A percentile compares a stretch with the other conserved stretches of the same genome.
phyloP scores from a whole-genome alignment of 768 basidiomycete species.

The Boletus subparvulus region DNA sequence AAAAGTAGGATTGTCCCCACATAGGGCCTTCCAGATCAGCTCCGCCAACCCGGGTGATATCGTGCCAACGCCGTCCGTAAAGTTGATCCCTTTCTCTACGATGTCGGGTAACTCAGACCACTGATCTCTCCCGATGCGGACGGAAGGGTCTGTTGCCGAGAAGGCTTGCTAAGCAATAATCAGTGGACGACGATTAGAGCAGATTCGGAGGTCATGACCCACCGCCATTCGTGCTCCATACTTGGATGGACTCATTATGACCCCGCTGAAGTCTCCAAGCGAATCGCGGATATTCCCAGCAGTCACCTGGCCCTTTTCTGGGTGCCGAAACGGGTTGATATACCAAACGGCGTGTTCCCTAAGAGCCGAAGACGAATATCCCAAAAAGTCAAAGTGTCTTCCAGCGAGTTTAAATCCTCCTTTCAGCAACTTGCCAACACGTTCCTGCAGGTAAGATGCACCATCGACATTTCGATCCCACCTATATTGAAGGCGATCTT shows the following conservation, averaged over 20 bases:
- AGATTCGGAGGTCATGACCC: not conserved
- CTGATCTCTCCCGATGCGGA: constrained; percentile 51
- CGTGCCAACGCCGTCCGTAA: constrained; percentile 82
- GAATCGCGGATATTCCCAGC: constrained; percentile 58
- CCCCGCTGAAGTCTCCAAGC: constrained; percentile 67
- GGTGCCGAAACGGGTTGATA: constrained; percentile 58
- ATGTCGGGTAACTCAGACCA: constrained; percentile 69
- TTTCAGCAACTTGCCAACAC: constrained; percentile 59
- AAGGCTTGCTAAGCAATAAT: constrained; percentile 58
- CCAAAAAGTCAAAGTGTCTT: constrained; percentile 72
- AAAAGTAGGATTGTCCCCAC: constrained; percentile 40
- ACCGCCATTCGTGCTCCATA: constrained; percentile 75
- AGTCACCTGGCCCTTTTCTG: constrained; percentile 44
- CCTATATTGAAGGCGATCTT: constrained; percentile 71
- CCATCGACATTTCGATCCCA: constrained; percentile 71
- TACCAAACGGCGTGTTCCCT: constrained; percentile 86
- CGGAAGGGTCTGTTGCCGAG: constrained; percentile 75
- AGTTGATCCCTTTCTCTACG: constrained; percentile 41
- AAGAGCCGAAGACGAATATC: constrained; percentile 77
- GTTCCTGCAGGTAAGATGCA: constrained; percentile 49
- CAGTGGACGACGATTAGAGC: not conserved
- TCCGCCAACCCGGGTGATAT: constrained; percentile 61
- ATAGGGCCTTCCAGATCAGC: constrained; percentile 58
- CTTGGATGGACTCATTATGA: constrained; percentile 66
- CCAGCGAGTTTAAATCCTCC: constrained; percentile 70